Percentiles rank a stretch among this genome's conserved stretches.
Conservation (phyloP, 192 early-diverging fungal species). For the Blastocladiella britannica region DNA sequence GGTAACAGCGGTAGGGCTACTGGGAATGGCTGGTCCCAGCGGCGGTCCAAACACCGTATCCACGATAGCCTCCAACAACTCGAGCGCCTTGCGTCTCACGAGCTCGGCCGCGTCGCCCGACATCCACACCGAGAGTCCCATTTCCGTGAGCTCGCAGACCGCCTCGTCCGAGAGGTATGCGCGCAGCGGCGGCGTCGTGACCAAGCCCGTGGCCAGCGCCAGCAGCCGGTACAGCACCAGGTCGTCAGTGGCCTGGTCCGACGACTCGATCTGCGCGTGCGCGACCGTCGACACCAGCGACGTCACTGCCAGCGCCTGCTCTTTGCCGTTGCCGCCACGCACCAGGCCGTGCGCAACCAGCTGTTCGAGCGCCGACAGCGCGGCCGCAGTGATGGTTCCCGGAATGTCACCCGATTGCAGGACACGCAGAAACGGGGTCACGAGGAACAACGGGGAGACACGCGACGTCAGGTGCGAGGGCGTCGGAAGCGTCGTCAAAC, state of each 20-base stretch:
- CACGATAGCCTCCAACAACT: too few species aligned
- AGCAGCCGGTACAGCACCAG: slow-evolving; percentile 79
- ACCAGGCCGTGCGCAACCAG: slow-evolving; percentile 70
- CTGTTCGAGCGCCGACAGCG: slow-evolving; percentile 72
- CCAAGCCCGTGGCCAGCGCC: slow-evolving; percentile 49
- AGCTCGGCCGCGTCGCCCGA: background rate
- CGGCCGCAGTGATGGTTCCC: slow-evolving; percentile 78
- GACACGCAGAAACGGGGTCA: slow-evolving; percentile 82
- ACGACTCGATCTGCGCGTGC: slow-evolving; percentile 89
- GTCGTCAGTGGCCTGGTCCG: slow-evolving; percentile 83
- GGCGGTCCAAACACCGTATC: too few species aligned
- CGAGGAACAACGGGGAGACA: slow-evolving; percentile 13
- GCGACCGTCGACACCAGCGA: slow-evolving; percentile 61
- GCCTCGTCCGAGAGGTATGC: slow-evolving; percentile 62
- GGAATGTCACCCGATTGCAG: slow-evolving; percentile 82
- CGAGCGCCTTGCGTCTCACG: background rate
- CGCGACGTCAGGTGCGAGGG: background rate
- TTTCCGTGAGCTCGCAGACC: slow-evolving; percentile 94
- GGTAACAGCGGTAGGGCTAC: too few species aligned
- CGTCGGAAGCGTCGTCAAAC: background rate
- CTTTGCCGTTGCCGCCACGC: background rate
- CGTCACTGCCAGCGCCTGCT: slow-evolving; percentile 43
- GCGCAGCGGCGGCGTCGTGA: slow-evolving; percentile 46
- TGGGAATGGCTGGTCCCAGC: too few species aligned
- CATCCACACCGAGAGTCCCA: slow-evolving; percentile 75